Evolutionary conservation across 768 basidiomycete genomes (phyloP).

Genomic region (Coprinellus micaceus): DNA sequence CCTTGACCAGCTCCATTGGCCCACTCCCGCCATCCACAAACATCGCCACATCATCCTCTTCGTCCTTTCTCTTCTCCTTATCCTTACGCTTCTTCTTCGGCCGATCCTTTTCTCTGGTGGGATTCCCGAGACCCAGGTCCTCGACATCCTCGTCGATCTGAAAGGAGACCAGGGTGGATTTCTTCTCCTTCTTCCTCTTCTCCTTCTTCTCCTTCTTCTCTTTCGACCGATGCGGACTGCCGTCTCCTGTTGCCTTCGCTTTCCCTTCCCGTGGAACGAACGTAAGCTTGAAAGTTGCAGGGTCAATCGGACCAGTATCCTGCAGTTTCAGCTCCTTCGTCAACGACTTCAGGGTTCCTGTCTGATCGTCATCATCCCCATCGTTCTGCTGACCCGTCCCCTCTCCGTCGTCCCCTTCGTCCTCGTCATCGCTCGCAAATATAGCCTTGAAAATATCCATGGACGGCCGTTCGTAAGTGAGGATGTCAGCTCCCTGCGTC

Average conservation of each 20-base stretch:
- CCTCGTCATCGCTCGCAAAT: constrained; percentile 93
- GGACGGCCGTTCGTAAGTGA: constrained; percentile 83
- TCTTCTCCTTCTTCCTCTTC: constrained; percentile 45
- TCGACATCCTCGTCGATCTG: constrained; percentile 65
- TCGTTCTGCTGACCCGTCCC: constrained; percentile 25
- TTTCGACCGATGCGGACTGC: constrained; percentile 38
- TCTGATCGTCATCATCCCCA: constrained; percentile 11
- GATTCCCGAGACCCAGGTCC: constrained; percentile 23
- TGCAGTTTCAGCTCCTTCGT: constrained; percentile 17
- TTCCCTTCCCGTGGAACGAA: constrained; percentile 70
- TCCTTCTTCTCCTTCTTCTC: constrained; percentile 50
- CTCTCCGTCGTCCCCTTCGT: constrained; percentile 61
- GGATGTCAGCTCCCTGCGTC: constrained; percentile 78
- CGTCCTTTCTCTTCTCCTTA: constrained; percentile 36
- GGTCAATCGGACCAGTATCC: constrained; percentile 40
- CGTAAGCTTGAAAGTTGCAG: constrained; percentile 81
- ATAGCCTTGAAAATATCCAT: constrained; percentile 98
- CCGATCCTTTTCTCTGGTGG: constrained; percentile 33
- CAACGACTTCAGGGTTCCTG: constrained; percentile 19
- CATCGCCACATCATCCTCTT: constrained; percentile 50
- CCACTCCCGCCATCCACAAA: constrained; percentile 60
- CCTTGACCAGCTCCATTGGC: not conserved
- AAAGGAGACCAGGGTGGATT: constrained; percentile 65
- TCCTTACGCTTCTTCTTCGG: constrained; percentile 43
- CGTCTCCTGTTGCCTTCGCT: constrained; percentile 23